phyloP scores from a whole-genome alignment of 768 basidiomycete species.

The Pulveroboletus sp. region DNA sequence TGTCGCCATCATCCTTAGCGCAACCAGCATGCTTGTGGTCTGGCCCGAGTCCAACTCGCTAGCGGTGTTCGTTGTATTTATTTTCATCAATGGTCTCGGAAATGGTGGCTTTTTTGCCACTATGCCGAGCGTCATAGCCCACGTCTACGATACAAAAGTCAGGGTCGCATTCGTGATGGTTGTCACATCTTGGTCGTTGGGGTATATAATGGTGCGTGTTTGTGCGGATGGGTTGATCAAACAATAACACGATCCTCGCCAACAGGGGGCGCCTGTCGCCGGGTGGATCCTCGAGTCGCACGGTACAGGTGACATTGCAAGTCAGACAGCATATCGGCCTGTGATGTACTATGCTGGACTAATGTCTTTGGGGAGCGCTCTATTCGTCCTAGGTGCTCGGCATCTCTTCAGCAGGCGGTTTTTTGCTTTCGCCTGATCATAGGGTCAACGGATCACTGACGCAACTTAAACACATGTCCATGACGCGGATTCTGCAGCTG shows the following conservation, averaged over 20 bases:
- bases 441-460: not conserved
- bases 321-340: constrained; percentile 25
- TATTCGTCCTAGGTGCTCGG: constrained; percentile 15
- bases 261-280: constrained; percentile 28
- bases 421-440: constrained; percentile 12
- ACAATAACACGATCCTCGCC: not conserved
- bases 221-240: not conserved
- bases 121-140: constrained; percentile 31
- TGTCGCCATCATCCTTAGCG: constrained; percentile 26
- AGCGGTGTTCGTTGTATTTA: constrained; percentile 24
- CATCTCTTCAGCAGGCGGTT: constrained; percentile 6
- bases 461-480: not conserved
- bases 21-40: constrained; percentile 30
- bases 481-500: not conserved
- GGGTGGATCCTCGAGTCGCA: constrained; percentile 28
- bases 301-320: constrained; percentile 18
- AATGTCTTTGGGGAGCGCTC: constrained; percentile 24
- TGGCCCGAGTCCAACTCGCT: constrained; percentile 27
- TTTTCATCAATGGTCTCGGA: constrained; percentile 27
- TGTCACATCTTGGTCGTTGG: constrained; percentile 30
- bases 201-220: constrained; percentile 24
- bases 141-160: constrained; percentile 29
- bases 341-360: constrained; percentile 31
- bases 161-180: constrained; percentile 35
- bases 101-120: constrained; percentile 35